Evolutionary conservation across 2,329 filamentous ascomycete genomes (phyloP), one percentile per base, ranked within the genome.

Genomic region (Venturia aucupariae): DNA sequence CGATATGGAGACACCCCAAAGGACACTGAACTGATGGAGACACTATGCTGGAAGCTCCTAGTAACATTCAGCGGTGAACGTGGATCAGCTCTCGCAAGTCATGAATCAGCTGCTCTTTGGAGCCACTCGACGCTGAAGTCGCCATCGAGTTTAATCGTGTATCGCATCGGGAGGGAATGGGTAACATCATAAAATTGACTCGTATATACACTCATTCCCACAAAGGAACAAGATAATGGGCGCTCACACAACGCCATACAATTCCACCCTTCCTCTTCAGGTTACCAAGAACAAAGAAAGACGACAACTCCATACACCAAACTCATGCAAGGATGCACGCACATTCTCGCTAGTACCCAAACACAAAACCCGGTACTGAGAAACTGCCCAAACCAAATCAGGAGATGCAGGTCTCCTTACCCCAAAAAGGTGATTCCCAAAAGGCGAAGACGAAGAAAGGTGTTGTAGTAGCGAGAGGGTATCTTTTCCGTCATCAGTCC

Each of bases 131-230:
- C n/a, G n/a, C n/a, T n/a, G n/a, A n/a, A 41, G 17, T 13, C 39
- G 17, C 39, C 4, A 41, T 41, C 39, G 13, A 4, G 39, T 13
- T 15, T 41, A 2, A 15, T 4, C 11, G 17, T 10, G 15, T 13
- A 51, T 7, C 44, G 5, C 8, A 57, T n/a, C n/a, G n/a, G n/a
- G 30, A 5, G 35, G 51, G 15, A 57, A 35, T n/a, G n/a, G 51
- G 27, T 35, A 57, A 57, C 17, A 51, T 35, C 30, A 35, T 57
- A 35, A 57, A 35, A 57, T 57, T 35, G 15, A 35, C 27, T 57
- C 51, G 4, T 57, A 57, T 57, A 35, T 57, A 57, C 51, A 57
- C 30, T 57, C 51, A n/a, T 57, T n/a, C 30, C 27, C 30, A 19
- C 51, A 55, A 57, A 27, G 19, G 19, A 15, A 57, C 15, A 57